Conservation (phyloP, 2,329 filamentous ascomycete genomes). For the Nothophoma quercina region DNA sequence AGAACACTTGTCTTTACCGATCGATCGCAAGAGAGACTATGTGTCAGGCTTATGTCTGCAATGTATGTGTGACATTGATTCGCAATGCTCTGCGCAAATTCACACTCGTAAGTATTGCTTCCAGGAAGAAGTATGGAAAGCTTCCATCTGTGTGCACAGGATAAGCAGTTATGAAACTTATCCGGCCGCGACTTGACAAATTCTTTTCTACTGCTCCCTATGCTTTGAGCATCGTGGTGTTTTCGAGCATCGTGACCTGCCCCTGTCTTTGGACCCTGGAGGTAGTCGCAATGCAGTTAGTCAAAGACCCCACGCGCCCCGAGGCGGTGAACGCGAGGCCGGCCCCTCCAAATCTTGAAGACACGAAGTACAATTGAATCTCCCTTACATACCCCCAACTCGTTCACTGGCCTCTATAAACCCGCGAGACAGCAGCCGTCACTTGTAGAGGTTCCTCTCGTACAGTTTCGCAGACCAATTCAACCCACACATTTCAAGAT, state of each 20-base stretch:
- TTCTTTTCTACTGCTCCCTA: too few species aligned
- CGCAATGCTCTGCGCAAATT: neutral
- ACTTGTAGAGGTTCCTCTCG: neutral
- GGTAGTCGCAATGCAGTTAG: conserved; percentile 20
- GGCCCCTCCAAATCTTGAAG: conserved; percentile 35
- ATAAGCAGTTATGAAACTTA: too few species aligned
- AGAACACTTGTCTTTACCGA: neutral
- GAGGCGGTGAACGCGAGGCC: conserved; percentile 31
- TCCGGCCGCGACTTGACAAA: neutral
- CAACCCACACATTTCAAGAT: conserved; percentile 37
- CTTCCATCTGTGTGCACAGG: too few species aligned
- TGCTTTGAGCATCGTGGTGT: neutral
- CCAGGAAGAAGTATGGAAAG: too few species aligned
- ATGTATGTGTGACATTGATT: neutral
- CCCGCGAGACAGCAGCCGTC: neutral
- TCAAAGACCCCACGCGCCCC: conserved; percentile 27
- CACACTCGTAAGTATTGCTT: neutral
- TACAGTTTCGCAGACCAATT: too few species aligned
- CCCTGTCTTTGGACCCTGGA: conserved; percentile 16
- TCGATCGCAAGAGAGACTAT: neutral
- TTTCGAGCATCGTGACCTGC: conserved; percentile 4
- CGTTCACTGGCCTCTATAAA: neutral
- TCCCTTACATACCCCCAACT: conserved; percentile 16
- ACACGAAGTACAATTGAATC: conserved; percentile 17
- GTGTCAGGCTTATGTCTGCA: neutral